Percentiles rank a stretch among this genome's conserved stretches.
Evolutionary conservation across 495 filamentous ascomycete species (phyloP).

Genomic region (Neurospora sp.): DNA sequence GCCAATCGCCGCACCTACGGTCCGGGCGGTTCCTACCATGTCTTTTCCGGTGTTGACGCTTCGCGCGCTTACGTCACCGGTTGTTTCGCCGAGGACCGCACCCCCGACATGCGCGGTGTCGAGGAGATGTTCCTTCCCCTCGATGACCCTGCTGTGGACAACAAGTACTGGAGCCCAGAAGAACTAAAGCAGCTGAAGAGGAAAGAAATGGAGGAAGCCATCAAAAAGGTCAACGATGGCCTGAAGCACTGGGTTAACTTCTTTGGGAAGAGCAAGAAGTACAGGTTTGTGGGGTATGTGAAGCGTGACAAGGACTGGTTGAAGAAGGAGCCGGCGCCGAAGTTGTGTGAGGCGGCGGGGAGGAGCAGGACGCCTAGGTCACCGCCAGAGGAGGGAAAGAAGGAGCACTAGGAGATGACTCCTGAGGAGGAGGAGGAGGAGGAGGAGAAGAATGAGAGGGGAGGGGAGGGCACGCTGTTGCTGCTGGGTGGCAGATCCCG

Average conservation of each 20-base stretch:
- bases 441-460: not conserved
- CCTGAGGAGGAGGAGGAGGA: not conserved
- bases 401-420: conserved; percentile 2
- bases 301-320: conserved; percentile 37
- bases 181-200: conserved; percentile 48
- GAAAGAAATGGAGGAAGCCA: conserved; percentile 41
- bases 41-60: conserved; percentile 82
- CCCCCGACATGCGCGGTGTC: conserved; percentile 69
- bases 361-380: conserved; percentile 32
- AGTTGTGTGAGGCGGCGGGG: conserved; percentile 36
- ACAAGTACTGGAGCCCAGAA: conserved; percentile 30
- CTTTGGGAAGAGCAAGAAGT: conserved; percentile 68
- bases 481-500: too few relatives aligned
- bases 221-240: conserved; percentile 43
- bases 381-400: conserved; percentile 18
- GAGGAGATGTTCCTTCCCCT: conserved; percentile 83
- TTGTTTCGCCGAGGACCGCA: conserved; percentile 82
- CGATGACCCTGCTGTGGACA: conserved; percentile 49
- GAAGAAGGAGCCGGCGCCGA: conserved; percentile 27
- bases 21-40: conserved; percentile 76
- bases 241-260: conserved; percentile 62
- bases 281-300: conserved; percentile 62
- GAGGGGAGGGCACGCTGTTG: not conserved
- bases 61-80: conserved; percentile 91
- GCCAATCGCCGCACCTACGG: conserved; percentile 69